Conservation (phyloP, 73 alveolate species). For the Breviolum minutum region DNA sequence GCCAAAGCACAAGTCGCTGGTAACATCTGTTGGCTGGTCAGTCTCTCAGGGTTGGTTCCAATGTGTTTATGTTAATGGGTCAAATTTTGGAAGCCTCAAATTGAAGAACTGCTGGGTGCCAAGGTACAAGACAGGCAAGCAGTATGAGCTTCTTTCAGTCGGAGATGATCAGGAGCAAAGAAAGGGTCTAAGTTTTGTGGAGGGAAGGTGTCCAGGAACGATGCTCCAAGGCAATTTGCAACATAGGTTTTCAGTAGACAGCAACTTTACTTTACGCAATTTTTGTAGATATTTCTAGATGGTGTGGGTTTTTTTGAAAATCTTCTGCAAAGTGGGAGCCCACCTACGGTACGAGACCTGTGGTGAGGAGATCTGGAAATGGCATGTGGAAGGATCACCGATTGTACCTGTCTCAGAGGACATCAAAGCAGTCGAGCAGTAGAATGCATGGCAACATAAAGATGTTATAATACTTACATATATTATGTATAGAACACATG, state of each 20-base stretch:
- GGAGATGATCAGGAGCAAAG: conserved; percentile 75
- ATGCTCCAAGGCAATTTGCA: neutral
- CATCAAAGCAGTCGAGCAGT: no score
- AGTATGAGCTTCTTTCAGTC: conserved; percentile 81
- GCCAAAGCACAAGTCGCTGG: conserved; percentile 92
- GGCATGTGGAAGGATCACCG: conserved; percentile 94
- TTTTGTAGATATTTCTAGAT: no score
- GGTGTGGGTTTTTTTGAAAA: no score
- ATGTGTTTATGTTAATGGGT: neutral
- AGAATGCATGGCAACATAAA: no score
- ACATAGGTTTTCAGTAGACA: neutral
- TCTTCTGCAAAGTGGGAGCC: no score
- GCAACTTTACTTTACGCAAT: neutral
- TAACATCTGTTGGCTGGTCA: conserved; percentile 84
- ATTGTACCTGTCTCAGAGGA: neutral
- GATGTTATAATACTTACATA: no score
- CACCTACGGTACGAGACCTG: neutral
- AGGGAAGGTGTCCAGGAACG: neutral
- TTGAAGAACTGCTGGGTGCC: neutral
- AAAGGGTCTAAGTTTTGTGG: neutral
- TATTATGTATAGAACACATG: no score
- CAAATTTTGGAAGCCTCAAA: neutral
- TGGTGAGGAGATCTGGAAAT: conserved; percentile 63
- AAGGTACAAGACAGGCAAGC: conserved; percentile 92
- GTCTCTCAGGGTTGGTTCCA: neutral